These are phyloP conservation scores for Penicillium sp. DNA, from an alignment of 2,329 filamentous ascomycete species.

Conservation along the genomic window DNA sequence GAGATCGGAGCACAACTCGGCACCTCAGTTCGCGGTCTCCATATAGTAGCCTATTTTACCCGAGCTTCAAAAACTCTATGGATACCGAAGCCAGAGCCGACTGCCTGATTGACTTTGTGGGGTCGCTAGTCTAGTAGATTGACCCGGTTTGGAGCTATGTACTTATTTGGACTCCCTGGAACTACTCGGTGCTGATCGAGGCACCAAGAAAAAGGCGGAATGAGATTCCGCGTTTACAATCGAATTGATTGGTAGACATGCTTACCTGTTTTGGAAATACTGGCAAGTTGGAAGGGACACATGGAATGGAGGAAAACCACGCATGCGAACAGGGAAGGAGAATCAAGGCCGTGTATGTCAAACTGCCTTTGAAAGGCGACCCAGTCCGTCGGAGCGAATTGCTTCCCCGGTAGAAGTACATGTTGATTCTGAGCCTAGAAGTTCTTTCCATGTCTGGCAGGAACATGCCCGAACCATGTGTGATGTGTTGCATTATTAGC, in stretches of 20 bases:
- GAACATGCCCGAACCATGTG: neutral
- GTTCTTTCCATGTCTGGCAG: neutral
- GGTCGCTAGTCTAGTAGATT: neutral
- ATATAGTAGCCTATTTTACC: neutral
- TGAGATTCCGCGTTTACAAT: neutral
- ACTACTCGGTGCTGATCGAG: neutral
- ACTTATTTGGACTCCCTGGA: neutral
- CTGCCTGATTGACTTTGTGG: neutral
- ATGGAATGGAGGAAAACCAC: neutral
- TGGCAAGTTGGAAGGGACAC: neutral
- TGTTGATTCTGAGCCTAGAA: neutral
- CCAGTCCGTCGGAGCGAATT: neutral
- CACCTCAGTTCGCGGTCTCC: neutral
- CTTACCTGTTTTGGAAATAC: neutral
- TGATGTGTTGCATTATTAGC: neutral
- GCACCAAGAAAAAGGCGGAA: neutral
- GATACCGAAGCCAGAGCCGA: conserved; percentile 10
- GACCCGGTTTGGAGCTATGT: neutral
- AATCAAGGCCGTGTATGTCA: neutral
- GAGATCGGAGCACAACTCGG: conserved; percentile 10
- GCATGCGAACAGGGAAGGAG: neutral
- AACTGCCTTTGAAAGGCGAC: neutral
- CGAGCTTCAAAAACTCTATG: conserved; percentile 4
- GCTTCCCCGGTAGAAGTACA: neutral
- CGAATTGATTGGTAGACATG: neutral